Percentiles rank a stretch among this genome's conserved stretches.
phyloP scores from a whole-genome alignment of 352 stramenopile genomes.

The Globisporangium paroecandrum region DNA sequence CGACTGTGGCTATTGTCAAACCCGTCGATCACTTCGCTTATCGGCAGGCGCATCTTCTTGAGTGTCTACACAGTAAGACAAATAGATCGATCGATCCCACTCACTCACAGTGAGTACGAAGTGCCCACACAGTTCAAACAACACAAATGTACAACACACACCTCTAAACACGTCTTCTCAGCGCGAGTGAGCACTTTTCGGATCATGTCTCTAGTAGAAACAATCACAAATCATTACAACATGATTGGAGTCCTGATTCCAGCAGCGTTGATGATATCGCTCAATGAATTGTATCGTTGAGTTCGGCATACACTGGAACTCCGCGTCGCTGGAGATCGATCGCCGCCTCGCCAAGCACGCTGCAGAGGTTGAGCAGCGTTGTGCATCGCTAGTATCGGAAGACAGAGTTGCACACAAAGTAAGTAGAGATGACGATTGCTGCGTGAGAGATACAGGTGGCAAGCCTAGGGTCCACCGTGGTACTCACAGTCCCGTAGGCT shows the following conservation, averaged over 20 bases:
- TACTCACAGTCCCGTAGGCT: constrained; percentile 9
- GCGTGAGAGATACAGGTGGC: too few species aligned
- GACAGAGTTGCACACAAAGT: background rate
- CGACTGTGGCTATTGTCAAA: background rate
- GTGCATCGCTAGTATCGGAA: constrained; percentile 8
- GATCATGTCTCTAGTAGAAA: background rate
- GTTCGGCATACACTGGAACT: constrained; percentile 2
- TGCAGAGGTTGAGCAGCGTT: constrained; percentile 16
- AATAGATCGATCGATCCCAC: background rate
- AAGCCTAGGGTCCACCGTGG: too few species aligned
- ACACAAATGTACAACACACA: background rate
- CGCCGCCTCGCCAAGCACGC: constrained; percentile 9
- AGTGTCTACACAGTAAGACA: constrained; percentile 3
- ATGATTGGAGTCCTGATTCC: background rate
- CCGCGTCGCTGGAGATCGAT: constrained; percentile 15
- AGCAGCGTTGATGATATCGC: background rate
- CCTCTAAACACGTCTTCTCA: constrained; percentile 6
- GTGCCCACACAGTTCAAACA: too few species aligned
- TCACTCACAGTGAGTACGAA: background rate
- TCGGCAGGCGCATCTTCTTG: constrained; percentile 12
- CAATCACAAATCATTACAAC: background rate
- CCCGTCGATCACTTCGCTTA: constrained; percentile 12
- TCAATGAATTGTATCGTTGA: too few species aligned
- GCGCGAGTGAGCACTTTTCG: background rate
- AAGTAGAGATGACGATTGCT: too few species aligned